Evolutionary conservation across 805 yeast genomes (phyloP).

Genomic region (Suhomyces sp.): DNA sequence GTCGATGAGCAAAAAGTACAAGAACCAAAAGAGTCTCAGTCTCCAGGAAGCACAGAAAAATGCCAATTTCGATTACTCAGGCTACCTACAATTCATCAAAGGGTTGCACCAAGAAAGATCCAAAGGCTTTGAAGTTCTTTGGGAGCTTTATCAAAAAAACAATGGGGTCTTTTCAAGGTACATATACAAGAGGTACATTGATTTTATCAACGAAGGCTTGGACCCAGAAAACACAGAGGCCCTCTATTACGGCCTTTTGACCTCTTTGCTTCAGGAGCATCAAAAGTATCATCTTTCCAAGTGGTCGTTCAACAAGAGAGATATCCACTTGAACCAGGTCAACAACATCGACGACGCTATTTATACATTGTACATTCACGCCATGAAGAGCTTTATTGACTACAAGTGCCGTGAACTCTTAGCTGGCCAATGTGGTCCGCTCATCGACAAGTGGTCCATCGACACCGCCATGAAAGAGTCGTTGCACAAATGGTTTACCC

Average conservation of each 20-base stretch:
- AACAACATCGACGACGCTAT: conserved; percentile 7
- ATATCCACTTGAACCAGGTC: conserved; percentile 1
- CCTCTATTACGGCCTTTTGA: conserved; percentile 23
- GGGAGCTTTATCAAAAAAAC: conserved; percentile 31
- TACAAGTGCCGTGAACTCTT: conserved; percentile 24
- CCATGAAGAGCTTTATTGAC: conserved; percentile 26
- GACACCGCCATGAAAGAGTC: conserved; percentile 25
- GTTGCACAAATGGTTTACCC: conserved; percentile 20
- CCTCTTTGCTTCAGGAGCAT: conserved; percentile 11
- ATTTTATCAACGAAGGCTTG: conserved; percentile 21
- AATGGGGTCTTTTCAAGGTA: conserved; percentile 21
- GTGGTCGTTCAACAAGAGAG: conserved; percentile 18
- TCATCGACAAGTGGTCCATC: conserved; percentile 38
- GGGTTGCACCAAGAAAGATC: conserved; percentile 24
- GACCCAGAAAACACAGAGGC: conserved; percentile 14
- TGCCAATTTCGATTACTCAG: conserved; percentile 38
- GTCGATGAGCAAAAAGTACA: conserved; percentile 10
- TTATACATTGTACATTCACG: conserved; percentile 14
- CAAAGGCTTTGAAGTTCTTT: conserved; percentile 27
- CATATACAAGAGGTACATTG: conserved; percentile 23
- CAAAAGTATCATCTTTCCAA: conserved; percentile 10
- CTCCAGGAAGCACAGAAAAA: conserved; percentile 26
- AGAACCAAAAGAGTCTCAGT: neutral
- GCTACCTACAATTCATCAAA: conserved; percentile 26
- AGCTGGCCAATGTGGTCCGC: conserved; percentile 27